These are phyloP conservation scores for Cucumis sativus DNA, from an alignment of 306 rosid genomes.

Conservation along the genomic window Cucumber_9930_V3 NC_026656.2:15225001-15225500, in stretches of 20 bases:
- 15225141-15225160: too few relatives aligned
- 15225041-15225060: too few relatives aligned
- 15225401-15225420: conserved; percentile 70
- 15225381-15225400: conserved; percentile 73
- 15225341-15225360: conserved; percentile 75
- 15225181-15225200: too few relatives aligned
- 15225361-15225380: conserved; percentile 52
- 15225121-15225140: too few relatives aligned
- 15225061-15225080: too few relatives aligned
- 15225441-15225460: conserved; percentile 92
- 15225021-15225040: too few relatives aligned
- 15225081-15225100: too few relatives aligned
- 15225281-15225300: conserved; percentile 17
- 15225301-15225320: conserved; percentile 18
- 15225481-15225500: conserved; percentile 39
- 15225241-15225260: conserved; percentile 9
- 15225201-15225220: too few relatives aligned
- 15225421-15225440: conserved; percentile 97
- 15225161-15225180: too few relatives aligned
- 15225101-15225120: too few relatives aligned
- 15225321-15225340: conserved; percentile 91
- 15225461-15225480: conserved; percentile 64
- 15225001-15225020: too few relatives aligned
- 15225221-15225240: not conserved
- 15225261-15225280: not conserved